Conservation (phyloP, 2,329 filamentous ascomycete genomes). For the Fusarium torreyae region DNA sequence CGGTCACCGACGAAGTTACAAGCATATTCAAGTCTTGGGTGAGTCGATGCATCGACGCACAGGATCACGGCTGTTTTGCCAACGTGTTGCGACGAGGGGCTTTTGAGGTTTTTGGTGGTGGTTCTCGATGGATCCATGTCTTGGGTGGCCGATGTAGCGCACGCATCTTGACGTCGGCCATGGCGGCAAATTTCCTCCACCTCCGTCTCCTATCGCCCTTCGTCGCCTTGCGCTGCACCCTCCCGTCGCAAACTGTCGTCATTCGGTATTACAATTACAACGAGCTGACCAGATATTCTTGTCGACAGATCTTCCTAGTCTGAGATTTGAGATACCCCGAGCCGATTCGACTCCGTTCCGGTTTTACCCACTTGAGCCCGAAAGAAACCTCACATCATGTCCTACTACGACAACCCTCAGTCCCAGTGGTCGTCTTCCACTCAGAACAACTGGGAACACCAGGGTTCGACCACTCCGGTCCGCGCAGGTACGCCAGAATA, state of each 20-base stretch:
- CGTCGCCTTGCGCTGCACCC: slow-evolving; percentile 35
- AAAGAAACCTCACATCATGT: slow-evolving; percentile 54
- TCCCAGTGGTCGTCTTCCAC: slow-evolving; percentile 57
- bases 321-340: slow-evolving; percentile 33
- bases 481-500: slow-evolving; percentile 55
- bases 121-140: slow-evolving; percentile 45
- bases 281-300: slow-evolving; percentile 32
- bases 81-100: slow-evolving; percentile 47
- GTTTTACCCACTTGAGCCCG: slow-evolving; percentile 34
- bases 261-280: slow-evolving; percentile 21
- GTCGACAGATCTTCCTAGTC: slow-evolving; percentile 31
- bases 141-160: slow-evolving; percentile 46
- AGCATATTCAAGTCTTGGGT: slow-evolving; percentile 38
- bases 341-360: slow-evolving; percentile 32
- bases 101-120: slow-evolving; percentile 36
- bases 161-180: slow-evolving; percentile 47
- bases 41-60: slow-evolving; percentile 39
- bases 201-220: slow-evolving; percentile 32
- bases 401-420: slow-evolving; percentile 63
- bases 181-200: slow-evolving; percentile 44
- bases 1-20: slow-evolving; percentile 35
- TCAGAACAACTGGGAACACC: slow-evolving; percentile 64
- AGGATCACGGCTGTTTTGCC: slow-evolving; percentile 35
- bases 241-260: slow-evolving; percentile 32
- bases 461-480: slow-evolving; percentile 59